Conservation (phyloP, 225 moss, liverwort and hornwort genomes). For the Pleurozium schreberi region DNA sequence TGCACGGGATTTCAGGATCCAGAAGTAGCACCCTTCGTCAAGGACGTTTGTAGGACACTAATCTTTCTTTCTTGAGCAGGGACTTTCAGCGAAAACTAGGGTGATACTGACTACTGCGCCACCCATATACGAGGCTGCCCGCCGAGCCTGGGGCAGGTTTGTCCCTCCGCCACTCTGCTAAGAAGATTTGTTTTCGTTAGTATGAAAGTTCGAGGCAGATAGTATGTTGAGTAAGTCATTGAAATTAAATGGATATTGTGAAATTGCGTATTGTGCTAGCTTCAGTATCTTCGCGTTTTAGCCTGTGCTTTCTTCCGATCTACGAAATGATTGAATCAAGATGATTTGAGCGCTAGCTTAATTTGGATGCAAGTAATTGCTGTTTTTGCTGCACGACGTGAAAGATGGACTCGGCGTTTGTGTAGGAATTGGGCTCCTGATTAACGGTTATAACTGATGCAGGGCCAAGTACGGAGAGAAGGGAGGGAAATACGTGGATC, state of each 20-base stretch:
- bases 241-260: neutral
- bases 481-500: constrained; percentile 48
- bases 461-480: constrained; percentile 39
- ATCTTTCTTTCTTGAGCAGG: constrained; percentile 17
- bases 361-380: neutral
- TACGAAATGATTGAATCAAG: neutral
- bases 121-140: constrained; percentile 53
- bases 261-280: neutral
- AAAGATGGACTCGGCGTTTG: neutral
- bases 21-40: neutral
- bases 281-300: neutral
- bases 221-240: neutral
- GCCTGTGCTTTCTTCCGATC: neutral
- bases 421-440: neutral
- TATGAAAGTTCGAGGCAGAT: neutral
- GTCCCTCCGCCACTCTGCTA: neutral
- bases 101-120: constrained; percentile 82
- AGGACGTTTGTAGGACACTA: neutral
- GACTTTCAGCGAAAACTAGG: constrained; percentile 61
- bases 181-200: neutral
- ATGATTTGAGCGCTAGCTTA: neutral
- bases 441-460: neutral
- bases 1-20: neutral
- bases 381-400: neutral
- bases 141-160: constrained; percentile 32